Evolutionary conservation across 106 monocot genomes (phyloP).

Genomic region (Dendrobium huoshanense): DNA sequence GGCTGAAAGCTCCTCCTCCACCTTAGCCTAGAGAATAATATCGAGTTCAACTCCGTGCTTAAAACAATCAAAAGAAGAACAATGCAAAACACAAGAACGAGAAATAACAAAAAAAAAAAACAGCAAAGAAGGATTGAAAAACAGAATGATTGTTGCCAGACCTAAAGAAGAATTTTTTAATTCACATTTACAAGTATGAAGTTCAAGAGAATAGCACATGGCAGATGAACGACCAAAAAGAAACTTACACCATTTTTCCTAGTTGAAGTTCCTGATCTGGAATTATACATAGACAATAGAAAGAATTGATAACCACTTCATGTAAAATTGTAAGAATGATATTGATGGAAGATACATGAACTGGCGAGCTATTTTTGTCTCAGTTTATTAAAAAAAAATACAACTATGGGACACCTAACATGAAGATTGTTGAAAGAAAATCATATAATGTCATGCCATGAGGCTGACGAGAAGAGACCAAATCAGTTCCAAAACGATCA

Average conservation of each 20-base stretch:
- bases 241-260: neutral
- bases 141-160: neutral
- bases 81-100: too few species aligned
- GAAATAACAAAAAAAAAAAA: neutral
- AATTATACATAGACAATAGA: neutral
- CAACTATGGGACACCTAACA: neutral
- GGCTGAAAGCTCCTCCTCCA: constrained; percentile 79
- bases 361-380: neutral
- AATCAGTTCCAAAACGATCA: neutral
- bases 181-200: constrained; percentile 1
- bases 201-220: neutral
- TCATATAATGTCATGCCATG: neutral
- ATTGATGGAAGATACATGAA: neutral
- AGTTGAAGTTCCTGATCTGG: neutral
- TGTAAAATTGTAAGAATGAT: neutral
- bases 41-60: neutral
- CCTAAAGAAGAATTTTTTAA: neutral
- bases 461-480: neutral
- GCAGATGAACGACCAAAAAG: neutral
- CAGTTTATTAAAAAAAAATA: neutral
- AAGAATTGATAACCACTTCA: neutral
- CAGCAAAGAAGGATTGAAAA: neutral
- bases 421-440: neutral
- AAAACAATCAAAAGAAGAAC: neutral
- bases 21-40: constrained; percentile 50